A percentile compares a stretch with the other conserved stretches of the same genome.
Evolutionary conservation across 495 filamentous ascomycete genomes (phyloP).

Genomic region (Melanomma pulvis-pyrius): DNA sequence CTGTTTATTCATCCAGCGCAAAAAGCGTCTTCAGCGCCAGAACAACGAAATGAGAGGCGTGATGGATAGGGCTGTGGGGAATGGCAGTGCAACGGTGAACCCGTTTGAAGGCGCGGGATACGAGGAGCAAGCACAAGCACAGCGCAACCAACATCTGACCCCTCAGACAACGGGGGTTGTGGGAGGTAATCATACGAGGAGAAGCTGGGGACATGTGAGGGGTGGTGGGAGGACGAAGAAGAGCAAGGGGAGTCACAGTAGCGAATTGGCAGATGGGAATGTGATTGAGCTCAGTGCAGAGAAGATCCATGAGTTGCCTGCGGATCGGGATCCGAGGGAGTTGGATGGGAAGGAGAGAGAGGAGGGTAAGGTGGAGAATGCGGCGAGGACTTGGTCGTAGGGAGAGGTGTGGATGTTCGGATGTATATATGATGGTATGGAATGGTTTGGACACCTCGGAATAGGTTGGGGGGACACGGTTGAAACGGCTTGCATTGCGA

Average conservation of each 20-base stretch:
- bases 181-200: neutral
- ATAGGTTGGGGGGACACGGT: too few relatives aligned
- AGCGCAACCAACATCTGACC: neutral
- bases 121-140: neutral
- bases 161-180: neutral
- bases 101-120: neutral
- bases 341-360: neutral
- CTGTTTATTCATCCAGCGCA: slow-evolving; percentile 5
- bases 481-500: too few relatives aligned
- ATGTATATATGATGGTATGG: too few relatives aligned
- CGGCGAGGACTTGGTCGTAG: neutral
- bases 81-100: neutral
- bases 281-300: slow-evolving; percentile 4
- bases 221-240: neutral
- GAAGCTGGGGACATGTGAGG: neutral
- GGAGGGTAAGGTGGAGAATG: neutral
- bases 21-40: neutral
- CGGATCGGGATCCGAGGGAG: neutral
- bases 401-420: too few relatives aligned
- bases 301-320: slow-evolving; percentile 1
- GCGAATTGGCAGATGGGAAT: neutral
- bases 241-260: neutral
- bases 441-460: too few relatives aligned
- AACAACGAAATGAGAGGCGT: neutral
- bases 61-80: neutral